Base-by-base conservation (phyloP, 2,329 filamentous ascomycete species). In the Fusarium aywerte region DNA sequence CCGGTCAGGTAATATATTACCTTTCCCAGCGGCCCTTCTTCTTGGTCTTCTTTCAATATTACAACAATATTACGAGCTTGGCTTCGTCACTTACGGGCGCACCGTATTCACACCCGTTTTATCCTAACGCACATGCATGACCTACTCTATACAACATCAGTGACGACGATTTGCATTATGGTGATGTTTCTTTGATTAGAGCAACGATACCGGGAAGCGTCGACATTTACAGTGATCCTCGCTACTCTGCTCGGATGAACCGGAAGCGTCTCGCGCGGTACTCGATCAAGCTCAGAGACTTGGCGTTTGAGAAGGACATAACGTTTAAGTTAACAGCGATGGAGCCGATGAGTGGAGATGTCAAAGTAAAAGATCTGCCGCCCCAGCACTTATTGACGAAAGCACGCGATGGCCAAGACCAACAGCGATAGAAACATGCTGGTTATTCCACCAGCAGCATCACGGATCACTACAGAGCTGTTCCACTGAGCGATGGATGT, bases 161-260 rank as follows among this genome's bases (percentile, higher is more conserved):
- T 90, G 11, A 85, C 90, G 11, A 85, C 88, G 1, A 85, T 91
- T 32, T 90, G 67, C 88, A 88, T n/a, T 85, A 88, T 58, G 82
- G 86, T 51, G 88, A 90, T 47, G 11, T 20, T 33, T 18, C 71
- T 90, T 36, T 87, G 89, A 72, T 91, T 86, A 73, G 76, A 82
- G 50, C 80, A 20, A 15, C 36, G 4, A 39, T 39, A 39, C 9
- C 27, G 27, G 11, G 27, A 10, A 27, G 27, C 13, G n/a, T 39
- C 36, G 20, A 39, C 5, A 88, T 90, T 87, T 62, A 81, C 87
- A n/a, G 27, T 84, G 21, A 83, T 55, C 23, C 45, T 76, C 50
- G 72, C 71, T 40, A 72, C 66, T 45, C 48, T 60, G 3, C 45
- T 73, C 33, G 70, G 72, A 4, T 61, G 65, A 18, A 48, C 67